Evolutionary conservation across 1,139 yeast genomes (phyloP), one percentile per base, ranked within the genome.

Genomic region (Yamadazyma oceani): DNA sequence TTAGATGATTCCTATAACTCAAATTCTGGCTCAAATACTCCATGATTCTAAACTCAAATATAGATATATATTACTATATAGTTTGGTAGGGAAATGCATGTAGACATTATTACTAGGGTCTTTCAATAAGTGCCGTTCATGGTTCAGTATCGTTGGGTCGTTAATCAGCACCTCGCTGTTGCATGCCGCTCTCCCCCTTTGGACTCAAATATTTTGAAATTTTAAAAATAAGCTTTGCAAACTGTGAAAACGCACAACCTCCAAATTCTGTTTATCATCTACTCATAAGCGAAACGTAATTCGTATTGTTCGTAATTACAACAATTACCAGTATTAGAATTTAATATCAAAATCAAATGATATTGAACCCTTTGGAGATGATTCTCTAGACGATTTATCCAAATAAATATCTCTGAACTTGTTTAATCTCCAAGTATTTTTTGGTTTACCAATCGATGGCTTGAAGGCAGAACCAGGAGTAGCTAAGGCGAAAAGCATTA

Each of bases 391-490:
- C 10, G 45, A 40, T 38, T 54, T 54, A 26, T 46, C 51, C 12
- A 41, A 31, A 32, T 55, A 56, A 8, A 54, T 44, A 24, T 57
- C 48, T 50, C 62, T 67, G 51, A 67, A 68, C 45, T 63, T 64
- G 38, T 51, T 52, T 39, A 68, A 56, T 49, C 72, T 58, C 71
- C 73, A 65, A 9, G 70, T 58, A 44, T 51, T 57, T 34, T 57
- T 49, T 14, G 65, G 64, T 42, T 53, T 64, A 42, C 54, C 61
- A 32, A 65, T 44, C 11, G 71, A 62, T 11, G 73, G 72, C 47
- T 60, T 62, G 54, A 68, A 68, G 8, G 70, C 64, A 10, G 73
- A 64, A n/a, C 68, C 69, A 13, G 67, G 65, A 6, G 68, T 63
- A 35, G 67, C 57, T 45, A 67, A 58, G 25, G 71, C 71, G 45